These are phyloP conservation scores for Boletus rubropictus DNA, from an alignment of 768 basidiomycete species.

Conservation along the genomic window DNA sequence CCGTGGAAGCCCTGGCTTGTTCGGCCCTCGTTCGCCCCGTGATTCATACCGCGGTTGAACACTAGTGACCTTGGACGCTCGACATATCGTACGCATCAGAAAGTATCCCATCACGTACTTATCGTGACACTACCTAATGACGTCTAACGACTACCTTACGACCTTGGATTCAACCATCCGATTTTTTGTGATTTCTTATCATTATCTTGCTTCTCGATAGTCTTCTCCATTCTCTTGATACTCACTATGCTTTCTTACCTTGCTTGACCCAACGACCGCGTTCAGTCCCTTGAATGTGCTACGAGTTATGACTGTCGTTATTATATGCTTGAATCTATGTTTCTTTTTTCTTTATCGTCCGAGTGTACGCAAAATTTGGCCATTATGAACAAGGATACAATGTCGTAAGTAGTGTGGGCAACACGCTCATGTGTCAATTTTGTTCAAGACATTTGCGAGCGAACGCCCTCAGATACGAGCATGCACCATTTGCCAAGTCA, in stretches of 20 bases:
- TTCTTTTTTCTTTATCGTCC: not conserved
- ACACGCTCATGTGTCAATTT: not conserved
- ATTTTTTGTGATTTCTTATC: constrained; percentile 16
- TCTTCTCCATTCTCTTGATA: not conserved
- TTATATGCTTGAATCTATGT: constrained; percentile 21
- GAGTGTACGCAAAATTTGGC: not conserved
- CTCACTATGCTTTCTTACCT: not conserved
- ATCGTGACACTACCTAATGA: constrained; percentile 3
- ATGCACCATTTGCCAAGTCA: not conserved
- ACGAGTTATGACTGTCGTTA: constrained; percentile 3
- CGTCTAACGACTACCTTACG: constrained; percentile 18
- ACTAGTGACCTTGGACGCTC: not conserved
- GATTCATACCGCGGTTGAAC: constrained; percentile 27
- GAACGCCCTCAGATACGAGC: too few relatives aligned
- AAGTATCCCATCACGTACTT: not conserved
- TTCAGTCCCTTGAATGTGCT: not conserved
- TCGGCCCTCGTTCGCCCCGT: constrained; percentile 70
- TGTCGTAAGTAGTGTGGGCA: too few relatives aligned
- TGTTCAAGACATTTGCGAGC: not conserved
- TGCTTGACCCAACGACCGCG: not conserved
- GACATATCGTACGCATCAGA: not conserved
- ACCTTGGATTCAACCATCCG: constrained; percentile 9
- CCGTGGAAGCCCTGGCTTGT: constrained; percentile 58
- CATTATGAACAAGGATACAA: too few relatives aligned
- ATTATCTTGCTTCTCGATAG: constrained; percentile 18